These are phyloP conservation scores for Talaromyces proteolyticus DNA, from an alignment of 495 filamentous ascomycete genomes.

Conservation along the genomic window DNA sequence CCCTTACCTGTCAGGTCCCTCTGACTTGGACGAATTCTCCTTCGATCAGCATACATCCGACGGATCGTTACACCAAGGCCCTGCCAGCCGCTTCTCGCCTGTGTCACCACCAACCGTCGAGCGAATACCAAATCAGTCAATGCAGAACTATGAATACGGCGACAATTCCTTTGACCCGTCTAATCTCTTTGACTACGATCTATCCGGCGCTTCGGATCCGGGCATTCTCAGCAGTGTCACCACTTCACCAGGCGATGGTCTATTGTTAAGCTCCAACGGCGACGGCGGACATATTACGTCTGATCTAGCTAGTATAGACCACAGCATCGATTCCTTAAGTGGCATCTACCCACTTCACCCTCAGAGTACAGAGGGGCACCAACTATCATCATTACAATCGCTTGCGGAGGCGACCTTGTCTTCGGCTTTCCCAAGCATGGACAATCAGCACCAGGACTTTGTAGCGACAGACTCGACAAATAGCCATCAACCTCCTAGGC, in stretches of 20 bases:
- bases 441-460: background rate
- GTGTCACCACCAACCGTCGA: constrained; percentile 10
- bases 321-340: too few relatives aligned
- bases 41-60: constrained; percentile 17
- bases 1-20: constrained; percentile 32
- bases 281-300: background rate
- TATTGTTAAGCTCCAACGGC: constrained; percentile 5
- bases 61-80: constrained; percentile 1
- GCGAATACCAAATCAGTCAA: constrained; percentile 2
- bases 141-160: background rate
- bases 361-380: background rate
- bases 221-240: constrained; percentile 19
- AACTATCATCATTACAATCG: background rate
- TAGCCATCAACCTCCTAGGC: background rate
- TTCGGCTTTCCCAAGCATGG: background rate
- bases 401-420: background rate
- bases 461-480: constrained; percentile 6
- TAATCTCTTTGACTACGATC: constrained; percentile 10
- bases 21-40: constrained; percentile 33
- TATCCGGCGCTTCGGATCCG: constrained; percentile 10
- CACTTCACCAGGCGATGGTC: constrained; percentile 11
- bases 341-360: background rate
- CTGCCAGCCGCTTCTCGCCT: background rate
- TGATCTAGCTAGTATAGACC: background rate
- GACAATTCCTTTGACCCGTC: constrained; percentile 1